Conservation (phyloP, 306 rosid species). For the Ammopiptanthus mongolicus region DNA sequence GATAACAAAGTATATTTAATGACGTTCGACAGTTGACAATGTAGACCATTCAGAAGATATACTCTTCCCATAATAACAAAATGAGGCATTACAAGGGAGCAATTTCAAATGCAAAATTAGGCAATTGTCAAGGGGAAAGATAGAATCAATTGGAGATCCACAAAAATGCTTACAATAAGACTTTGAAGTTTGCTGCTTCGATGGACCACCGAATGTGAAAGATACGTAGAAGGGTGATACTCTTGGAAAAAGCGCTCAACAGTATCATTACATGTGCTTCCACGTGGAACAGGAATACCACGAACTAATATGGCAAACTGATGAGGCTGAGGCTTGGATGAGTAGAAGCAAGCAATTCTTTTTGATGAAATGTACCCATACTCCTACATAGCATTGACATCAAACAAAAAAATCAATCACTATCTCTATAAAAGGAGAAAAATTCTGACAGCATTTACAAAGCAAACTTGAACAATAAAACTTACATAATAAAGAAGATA, state of each 20-base stretch:
- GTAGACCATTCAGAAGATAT: not conserved
- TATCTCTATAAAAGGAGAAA: not conserved
- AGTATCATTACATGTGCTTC: slow-evolving; percentile 53
- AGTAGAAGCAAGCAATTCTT: slow-evolving; percentile 49
- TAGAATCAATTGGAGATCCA: slow-evolving; percentile 2
- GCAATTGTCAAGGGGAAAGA: not conserved
- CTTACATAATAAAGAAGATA: slow-evolving; percentile 80
- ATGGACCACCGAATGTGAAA: slow-evolving; percentile 57
- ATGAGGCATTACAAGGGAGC: not conserved
- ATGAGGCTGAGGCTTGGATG: slow-evolving; percentile 60
- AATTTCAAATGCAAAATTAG: not conserved
- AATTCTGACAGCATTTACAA: slow-evolving; percentile 1
- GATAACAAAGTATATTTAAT: not conserved
- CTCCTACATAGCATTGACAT: slow-evolving; percentile 51
- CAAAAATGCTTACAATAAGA: slow-evolving; percentile 59
- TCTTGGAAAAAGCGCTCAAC: slow-evolving; percentile 70
- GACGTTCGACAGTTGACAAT: not conserved
- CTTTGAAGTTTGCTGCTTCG: slow-evolving; percentile 49
- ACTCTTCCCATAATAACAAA: not conserved
- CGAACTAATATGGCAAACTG: slow-evolving; percentile 65
- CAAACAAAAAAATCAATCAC: slow-evolving; percentile 5
- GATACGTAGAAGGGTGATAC: slow-evolving; percentile 72
- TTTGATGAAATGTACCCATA: slow-evolving; percentile 54
- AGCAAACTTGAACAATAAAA: slow-evolving; percentile 20
- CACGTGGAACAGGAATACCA: slow-evolving; percentile 61